These are phyloP conservation scores for Spathaspora girioi DNA, from an alignment of 805 yeast species.

Conservation along the genomic window DNA sequence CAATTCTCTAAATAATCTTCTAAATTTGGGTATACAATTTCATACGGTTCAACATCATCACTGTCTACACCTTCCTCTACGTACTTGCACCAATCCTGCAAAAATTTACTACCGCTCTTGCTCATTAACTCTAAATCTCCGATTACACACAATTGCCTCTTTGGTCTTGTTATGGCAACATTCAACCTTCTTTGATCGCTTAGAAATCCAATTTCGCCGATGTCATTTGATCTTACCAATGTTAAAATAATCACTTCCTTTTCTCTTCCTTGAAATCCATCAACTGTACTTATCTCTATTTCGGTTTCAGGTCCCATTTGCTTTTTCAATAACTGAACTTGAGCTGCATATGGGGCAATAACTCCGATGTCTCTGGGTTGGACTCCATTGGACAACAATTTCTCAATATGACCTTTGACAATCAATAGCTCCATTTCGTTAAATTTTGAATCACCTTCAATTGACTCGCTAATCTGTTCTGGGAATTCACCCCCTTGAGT, in stretches of 20 bases:
- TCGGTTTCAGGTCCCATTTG: slow-evolving; percentile 14
- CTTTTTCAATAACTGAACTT: slow-evolving; percentile 59
- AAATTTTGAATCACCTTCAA: slow-evolving; percentile 51
- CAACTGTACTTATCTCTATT: slow-evolving; percentile 85
- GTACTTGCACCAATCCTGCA: slow-evolving; percentile 66
- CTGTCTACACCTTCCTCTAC: slow-evolving; percentile 43
- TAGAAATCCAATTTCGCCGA: slow-evolving; percentile 74
- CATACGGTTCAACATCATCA: slow-evolving; percentile 39
- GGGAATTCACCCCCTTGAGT: slow-evolving; percentile 86
- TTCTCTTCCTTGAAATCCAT: slow-evolving; percentile 96
- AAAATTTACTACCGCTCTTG: slow-evolving; percentile 40
- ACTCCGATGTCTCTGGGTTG: slow-evolving; percentile 64
- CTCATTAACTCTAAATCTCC: slow-evolving; percentile 79
- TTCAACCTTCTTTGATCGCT: slow-evolving; percentile 76
- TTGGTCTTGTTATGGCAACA: slow-evolving; percentile 91
- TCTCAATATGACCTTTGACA: slow-evolving; percentile 53
- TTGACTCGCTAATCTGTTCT: slow-evolving; percentile 41
- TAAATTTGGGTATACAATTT: slow-evolving; percentile 59
- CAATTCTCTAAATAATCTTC: slow-evolving; percentile 17
- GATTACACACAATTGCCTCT: slow-evolving; percentile 76
- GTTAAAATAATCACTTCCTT: slow-evolving; percentile 81
- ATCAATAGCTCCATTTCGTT: slow-evolving; percentile 75
- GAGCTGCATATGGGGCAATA: slow-evolving; percentile 89
- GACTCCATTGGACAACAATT: slow-evolving; percentile 53
- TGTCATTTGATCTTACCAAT: slow-evolving; percentile 76